Base-by-base conservation (phyloP, 2,329 filamentous ascomycete species). In the Colletotrichum sp. region DNA sequence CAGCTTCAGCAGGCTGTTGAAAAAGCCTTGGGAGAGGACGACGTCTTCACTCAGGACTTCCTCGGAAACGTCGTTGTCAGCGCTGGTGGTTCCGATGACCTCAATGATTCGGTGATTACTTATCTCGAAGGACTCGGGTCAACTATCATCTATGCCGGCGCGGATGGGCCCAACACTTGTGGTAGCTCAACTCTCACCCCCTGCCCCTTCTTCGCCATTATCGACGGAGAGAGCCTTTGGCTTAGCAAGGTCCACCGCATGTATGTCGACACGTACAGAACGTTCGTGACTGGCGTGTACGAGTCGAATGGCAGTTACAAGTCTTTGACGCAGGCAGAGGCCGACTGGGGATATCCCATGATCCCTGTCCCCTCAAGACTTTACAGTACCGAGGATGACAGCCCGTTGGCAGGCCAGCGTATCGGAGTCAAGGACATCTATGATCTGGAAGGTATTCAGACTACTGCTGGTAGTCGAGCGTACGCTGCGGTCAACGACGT, bases 401-500 rank as follows among this genome's bases (percentile, higher is more conserved):
- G 82, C 36, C 86, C 85, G 0, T 79, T 87, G 9, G 85, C 81
- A 16, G 86, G 86, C 18, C 72, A 82, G 18, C 85, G 86, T 6
- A 71, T 87, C 6, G 79, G 84, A 26, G 75, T 87, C 13, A 80
- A 82, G 21, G 86, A 88, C 44, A 77, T 80, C 5, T 77, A 83
- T 39, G 79, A 83, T 5, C 72, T 87, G 0, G 77, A 80, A n/a
- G 92, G 92, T 3, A 81, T 92, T 0, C 86, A 87, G 15, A 92
- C 90, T 0, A 87, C 28, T 87, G 2, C 86, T 89, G 36, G 92
- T 92, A 0, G 93, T 91, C 71, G 85, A 90, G 36, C 89, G 91
- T 3, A 94, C 89, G 86, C 88, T 88, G 26, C 83, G 88, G 82
- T 93, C 4, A 90, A 92, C 70, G 84, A 86, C 2, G 80, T 86